Base-by-base conservation (phyloP, 164 flowering plant genomes). In the Nymphaea thermarum region DNA sequence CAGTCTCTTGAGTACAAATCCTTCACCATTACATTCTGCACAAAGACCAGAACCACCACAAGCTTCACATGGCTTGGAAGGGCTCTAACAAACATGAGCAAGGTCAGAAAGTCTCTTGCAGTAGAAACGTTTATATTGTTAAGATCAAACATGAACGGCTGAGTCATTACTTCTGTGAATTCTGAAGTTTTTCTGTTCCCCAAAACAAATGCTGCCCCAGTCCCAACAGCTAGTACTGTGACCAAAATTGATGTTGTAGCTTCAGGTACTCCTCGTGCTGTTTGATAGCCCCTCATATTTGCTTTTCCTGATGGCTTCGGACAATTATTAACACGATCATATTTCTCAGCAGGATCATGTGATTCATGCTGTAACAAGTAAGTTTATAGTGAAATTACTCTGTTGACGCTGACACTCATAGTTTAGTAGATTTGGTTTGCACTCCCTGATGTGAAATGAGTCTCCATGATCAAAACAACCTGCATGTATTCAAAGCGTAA, bases 31-130 rank as follows among this genome's bases (percentile, higher is more conserved):
- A 81, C 98, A 94, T 70, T 85, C 96, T 12, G 96, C 66, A 76
- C 99, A 94, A 59, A 91, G 78, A 61, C 99, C 97, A 43, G 98
- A 88, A 60, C 98, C 98, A 8, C 84, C 79, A 73, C 98, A 94
- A 65, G 77, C 97, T 65, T 85, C 95, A 67, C 98, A 94, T 25
- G 62, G 47, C 82, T 67, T 86, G 55, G 71, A 41, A 36, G 84
- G 76, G 63, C 72, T 76, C 96, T 89, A 79, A 67, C 74, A 45
- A 75, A 66, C 44, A 70, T 43, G 47, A 7, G 59, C 44, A 62
- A 25, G 18, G 57, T 69, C 16, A 77, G 71, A 67, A 51, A 4
- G 61, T 67, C 0, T 62, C 36, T 62, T 6, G 42, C 64, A 62
- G 6, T 41, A 62, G 64, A 17, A 18, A 16, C 42, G 51, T 14